Percentiles rank a stretch among this genome's conserved stretches.
phyloP scores from a whole-genome alignment of 805 yeast species.

The Candida coquimbonensis region DNA sequence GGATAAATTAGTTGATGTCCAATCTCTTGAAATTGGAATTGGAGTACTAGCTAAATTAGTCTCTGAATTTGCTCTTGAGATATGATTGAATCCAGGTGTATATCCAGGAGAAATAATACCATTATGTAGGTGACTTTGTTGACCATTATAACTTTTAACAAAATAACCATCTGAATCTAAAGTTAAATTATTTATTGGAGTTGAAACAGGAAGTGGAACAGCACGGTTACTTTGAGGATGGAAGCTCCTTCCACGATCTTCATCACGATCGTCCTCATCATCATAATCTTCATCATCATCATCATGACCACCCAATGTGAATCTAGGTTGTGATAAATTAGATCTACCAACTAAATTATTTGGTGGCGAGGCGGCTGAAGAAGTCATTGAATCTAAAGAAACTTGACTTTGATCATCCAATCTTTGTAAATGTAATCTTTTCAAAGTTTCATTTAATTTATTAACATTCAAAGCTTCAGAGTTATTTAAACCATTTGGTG shows the following conservation, averaged over 20 bases:
- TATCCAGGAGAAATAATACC: constrained; percentile 33
- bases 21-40: constrained; percentile 21
- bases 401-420: constrained; percentile 30
- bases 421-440: constrained; percentile 43
- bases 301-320: constrained; percentile 9
- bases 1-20: constrained; percentile 43
- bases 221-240: background rate
- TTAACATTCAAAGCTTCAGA: constrained; percentile 23
- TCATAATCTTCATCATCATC: constrained; percentile 21
- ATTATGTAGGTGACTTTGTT: background rate
- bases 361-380: constrained; percentile 3
- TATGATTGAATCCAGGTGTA: constrained; percentile 49
- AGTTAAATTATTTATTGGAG: constrained; percentile 20
- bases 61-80: constrained; percentile 54
- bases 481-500: constrained; percentile 10
- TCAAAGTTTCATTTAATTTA: constrained; percentile 43
- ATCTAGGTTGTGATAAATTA: constrained; percentile 1
- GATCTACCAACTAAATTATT: background rate
- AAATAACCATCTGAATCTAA: constrained; percentile 27
- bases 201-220: constrained; percentile 9
- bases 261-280: constrained; percentile 17
- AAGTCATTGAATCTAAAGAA: constrained; percentile 19
- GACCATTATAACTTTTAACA: background rate
- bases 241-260: no score
- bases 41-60: constrained; percentile 16